These are phyloP conservation scores for Saccharomycopsis sp. DNA, from an alignment of 805 yeast genomes.

Conservation along the genomic window DNA sequence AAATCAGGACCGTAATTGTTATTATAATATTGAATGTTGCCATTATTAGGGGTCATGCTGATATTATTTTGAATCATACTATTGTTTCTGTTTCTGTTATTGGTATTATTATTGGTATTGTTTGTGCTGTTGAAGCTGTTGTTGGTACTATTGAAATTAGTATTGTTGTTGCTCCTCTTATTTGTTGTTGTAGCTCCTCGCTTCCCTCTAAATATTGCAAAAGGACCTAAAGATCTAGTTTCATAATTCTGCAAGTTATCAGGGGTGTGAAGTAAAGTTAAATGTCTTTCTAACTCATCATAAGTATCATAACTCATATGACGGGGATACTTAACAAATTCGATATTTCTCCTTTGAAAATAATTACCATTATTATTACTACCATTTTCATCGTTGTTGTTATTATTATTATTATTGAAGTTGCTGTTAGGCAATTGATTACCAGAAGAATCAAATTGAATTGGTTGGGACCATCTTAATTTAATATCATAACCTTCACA, in stretches of 20 bases:
- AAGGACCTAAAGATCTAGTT: constrained; percentile 64
- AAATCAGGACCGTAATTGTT: background rate
- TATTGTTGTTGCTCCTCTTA: background rate
- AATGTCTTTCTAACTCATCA: constrained; percentile 74
- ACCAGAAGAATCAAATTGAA: constrained; percentile 43
- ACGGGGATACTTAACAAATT: constrained; percentile 64
- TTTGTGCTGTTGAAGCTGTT: background rate
- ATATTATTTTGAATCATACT: background rate
- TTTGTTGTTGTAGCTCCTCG: background rate
- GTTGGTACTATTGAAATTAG: background rate
- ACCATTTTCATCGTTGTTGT: background rate
- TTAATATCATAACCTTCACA: constrained; percentile 85
- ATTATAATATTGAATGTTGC: background rate
- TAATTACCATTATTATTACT: constrained; percentile 27
- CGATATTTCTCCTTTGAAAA: constrained; percentile 65
- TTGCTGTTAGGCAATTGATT: constrained; percentile 27
- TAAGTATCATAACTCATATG: constrained; percentile 56
- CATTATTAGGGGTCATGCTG: background rate
- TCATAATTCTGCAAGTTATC: constrained; percentile 34
- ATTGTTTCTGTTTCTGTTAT: background rate
- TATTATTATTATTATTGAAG: constrained; percentile 19
- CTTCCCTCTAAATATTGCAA: constrained; percentile 62
- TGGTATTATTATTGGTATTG: background rate
- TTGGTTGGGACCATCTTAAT: constrained; percentile 63
- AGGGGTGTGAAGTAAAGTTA: constrained; percentile 48